Conservation (phyloP, 192 early-diverging fungal species). For the Coemansia sp. region DNA sequence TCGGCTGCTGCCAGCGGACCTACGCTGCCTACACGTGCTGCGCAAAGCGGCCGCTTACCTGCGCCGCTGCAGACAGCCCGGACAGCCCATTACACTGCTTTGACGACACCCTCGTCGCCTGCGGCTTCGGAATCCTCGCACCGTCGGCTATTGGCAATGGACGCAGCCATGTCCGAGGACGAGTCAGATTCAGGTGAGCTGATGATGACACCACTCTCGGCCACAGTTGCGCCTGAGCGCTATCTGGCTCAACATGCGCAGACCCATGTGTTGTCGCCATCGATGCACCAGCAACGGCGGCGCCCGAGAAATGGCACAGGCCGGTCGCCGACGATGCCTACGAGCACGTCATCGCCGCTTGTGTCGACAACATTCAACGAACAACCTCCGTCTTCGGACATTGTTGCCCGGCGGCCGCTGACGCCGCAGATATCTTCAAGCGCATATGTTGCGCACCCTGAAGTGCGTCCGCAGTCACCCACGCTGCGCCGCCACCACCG, state of each 20-base stretch:
- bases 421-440: conserved; percentile 42
- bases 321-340: conserved; percentile 19
- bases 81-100: conserved; percentile 20
- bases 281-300: conserved; percentile 19
- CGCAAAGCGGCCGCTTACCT: conserved; percentile 35
- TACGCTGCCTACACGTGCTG: conserved; percentile 20
- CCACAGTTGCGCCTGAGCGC: conserved; percentile 1
- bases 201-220: conserved; percentile 7
- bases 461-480: conserved; percentile 20
- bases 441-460: conserved; percentile 17
- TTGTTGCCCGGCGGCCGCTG: conserved; percentile 41
- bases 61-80: conserved; percentile 23
- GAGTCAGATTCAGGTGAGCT: conserved; percentile 24
- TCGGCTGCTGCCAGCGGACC: conserved; percentile 20
- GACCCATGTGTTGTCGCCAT: not conserved
- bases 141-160: conserved; percentile 6
- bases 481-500: conserved; percentile 38
- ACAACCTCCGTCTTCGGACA: conserved; percentile 16
- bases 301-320: conserved; percentile 37
- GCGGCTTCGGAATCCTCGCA: conserved; percentile 4
- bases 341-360: conserved; percentile 27
- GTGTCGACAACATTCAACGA: conserved; percentile 8
- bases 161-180: not conserved
- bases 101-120: conserved; percentile 28
- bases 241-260: not conserved